Base-by-base conservation (phyloP, 2,329 filamentous ascomycete species). In the Paecilomyces fulvus region DNA sequence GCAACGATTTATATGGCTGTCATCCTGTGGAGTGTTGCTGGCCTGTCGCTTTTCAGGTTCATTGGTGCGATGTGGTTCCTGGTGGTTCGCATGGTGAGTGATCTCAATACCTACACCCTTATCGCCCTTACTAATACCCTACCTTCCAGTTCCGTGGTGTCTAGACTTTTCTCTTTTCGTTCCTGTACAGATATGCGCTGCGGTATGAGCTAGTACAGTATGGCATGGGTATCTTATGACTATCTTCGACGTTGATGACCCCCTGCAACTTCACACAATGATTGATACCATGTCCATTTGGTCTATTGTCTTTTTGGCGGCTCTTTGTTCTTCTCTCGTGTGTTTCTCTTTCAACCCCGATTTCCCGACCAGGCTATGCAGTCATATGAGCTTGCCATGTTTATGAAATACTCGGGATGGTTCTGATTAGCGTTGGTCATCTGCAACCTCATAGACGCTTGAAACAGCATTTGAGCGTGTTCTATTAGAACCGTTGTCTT, bases 41-140 rank as follows among this genome's bases (percentile, higher is more conserved):
- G 78, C 1, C 73, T 96, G 56, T 91, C 88, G 23, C 83, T 85
- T 1, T 92, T 96, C 74, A 89, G 92, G 70, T 96, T 96, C 65
- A 75, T 92, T 23, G 92, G 92, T 2, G 89, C 89, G 0, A 80
- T 90, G 74, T 96, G 91, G 90, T 96, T 96, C 77, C 81, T 99
- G 79, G 80, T 97, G 64, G 87, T 92, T 56, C 81, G 91, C 66
- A 82, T 95, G 83, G 92, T 95, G 73, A 84, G 90, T 73, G n/a
- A 43, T 43, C 37, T 20, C n/a, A 8, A 43, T n/a, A 17, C 48
- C 21, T 9, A 20, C 56, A 20, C 20, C 12, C 23, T 23, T 30
- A 11, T 4, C 14, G 25, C 33, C 37, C 31, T 12, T 49, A 37
- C 30, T 59, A 51, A 71, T 75, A 66, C 76, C 62, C 20, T 23